phyloP scores from a whole-genome alignment of 495 filamentous ascomycete species.

The Durotheca rogersii region DNA sequence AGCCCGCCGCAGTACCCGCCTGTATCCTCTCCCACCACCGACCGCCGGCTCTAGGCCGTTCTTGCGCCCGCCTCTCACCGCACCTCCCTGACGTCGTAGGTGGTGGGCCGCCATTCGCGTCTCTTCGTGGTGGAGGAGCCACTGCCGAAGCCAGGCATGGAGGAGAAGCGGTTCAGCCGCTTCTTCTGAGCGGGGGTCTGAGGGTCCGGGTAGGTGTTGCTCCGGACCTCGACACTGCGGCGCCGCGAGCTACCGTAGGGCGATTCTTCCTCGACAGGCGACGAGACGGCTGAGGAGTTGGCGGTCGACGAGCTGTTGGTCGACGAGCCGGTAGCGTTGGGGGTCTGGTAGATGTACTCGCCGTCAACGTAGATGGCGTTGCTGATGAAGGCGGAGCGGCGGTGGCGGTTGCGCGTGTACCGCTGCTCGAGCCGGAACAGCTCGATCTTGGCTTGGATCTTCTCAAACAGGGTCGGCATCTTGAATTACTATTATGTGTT shows the following conservation, averaged over 20 bases:
- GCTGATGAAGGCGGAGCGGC: conserved; percentile 80
- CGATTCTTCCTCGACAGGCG: no score
- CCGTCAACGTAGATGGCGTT: conserved; percentile 89
- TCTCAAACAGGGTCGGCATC: conserved; percentile 47
- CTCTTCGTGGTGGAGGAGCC: conserved; percentile 34
- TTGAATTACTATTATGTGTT: no score
- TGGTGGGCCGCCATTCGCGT: conserved; percentile 26
- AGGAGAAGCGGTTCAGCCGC: conserved; percentile 48
- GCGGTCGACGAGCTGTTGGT: conserved; percentile 40
- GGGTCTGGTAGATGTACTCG: conserved; percentile 76
- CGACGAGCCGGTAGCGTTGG: conserved; percentile 51
- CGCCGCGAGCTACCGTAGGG: no score
- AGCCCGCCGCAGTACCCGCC: no score
- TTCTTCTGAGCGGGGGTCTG: conserved; percentile 30
- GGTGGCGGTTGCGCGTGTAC: conserved; percentile 78
- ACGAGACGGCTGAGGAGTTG: conserved; percentile 25
- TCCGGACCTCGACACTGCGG: conserved; percentile 28
- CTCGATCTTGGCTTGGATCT: conserved; percentile 67
- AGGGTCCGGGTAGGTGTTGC: conserved; percentile 13
- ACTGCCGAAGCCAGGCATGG: conserved; percentile 53
- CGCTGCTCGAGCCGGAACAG: conserved; percentile 90
- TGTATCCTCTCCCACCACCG: no score
- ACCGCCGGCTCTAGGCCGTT: no score
- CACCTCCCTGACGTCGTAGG: conserved; percentile 14
- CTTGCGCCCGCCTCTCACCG: conserved; percentile 8